A percentile compares a stretch with the other conserved stretches of the same genome.
Evolutionary conservation across 2,329 filamentous ascomycete species (phyloP).

Genomic region (Rhinocladiella mackenziei): DNA sequence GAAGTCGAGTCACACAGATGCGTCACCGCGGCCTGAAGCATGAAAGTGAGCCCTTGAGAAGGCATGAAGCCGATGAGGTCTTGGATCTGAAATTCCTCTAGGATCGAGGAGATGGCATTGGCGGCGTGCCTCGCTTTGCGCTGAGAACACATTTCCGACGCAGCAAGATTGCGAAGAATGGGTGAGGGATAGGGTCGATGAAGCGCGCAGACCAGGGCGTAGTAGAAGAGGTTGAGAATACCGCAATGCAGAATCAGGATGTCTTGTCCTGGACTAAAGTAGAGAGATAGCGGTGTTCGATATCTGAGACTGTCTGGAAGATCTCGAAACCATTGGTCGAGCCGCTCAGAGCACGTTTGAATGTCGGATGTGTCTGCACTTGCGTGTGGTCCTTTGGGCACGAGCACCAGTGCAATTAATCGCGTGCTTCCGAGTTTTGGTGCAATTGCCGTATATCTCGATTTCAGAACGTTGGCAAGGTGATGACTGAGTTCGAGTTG

Average conservation of each 20-base stretch:
- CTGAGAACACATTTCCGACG: slow-evolving; percentile 6
- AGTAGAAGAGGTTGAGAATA: slow-evolving; percentile 89
- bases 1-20: slow-evolving; percentile 9
- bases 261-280: slow-evolving; percentile 9
- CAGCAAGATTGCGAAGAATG: slow-evolving; percentile 1
- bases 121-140: slow-evolving; percentile 12
- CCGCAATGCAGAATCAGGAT: slow-evolving; percentile 64
- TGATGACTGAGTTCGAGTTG: slow-evolving; percentile 11
- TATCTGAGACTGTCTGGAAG: slow-evolving; percentile 4
- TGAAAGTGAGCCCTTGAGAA: slow-evolving; percentile 7
- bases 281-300: neutral
- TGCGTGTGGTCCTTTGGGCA: too few species aligned
- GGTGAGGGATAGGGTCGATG: slow-evolving; percentile 66
- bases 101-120: slow-evolving; percentile 5
- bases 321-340: slow-evolving; percentile 4
- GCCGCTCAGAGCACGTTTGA: slow-evolving; percentile 1
- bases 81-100: slow-evolving; percentile 6
- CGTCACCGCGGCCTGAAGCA: slow-evolving; percentile 6
- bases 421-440: slow-evolving; percentile 11
- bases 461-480: slow-evolving; percentile 1
- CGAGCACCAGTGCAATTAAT: too few species aligned
- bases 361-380: neutral
- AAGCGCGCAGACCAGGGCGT: slow-evolving; percentile 84
- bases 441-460: slow-evolving; percentile 4
- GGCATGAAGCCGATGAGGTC: slow-evolving; percentile 13